Evolutionary conservation across 2,329 filamentous ascomycete genomes (phyloP), one percentile per base, ranked within the genome.

Genomic region (Dactylellina leptospora): DNA sequence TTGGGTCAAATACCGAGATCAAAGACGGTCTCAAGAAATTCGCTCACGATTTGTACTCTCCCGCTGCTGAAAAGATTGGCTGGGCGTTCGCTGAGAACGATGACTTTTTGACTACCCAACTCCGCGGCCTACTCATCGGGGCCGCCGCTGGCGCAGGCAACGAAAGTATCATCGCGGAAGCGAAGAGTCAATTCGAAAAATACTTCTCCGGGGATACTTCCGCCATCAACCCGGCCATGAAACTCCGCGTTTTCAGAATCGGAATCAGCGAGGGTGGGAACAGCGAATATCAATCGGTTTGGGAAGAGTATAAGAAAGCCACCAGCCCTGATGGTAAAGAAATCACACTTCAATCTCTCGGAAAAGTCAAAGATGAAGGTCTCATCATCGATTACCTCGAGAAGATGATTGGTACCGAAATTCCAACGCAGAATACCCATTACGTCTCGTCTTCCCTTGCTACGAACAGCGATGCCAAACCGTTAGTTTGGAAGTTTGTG

Each of bases 311-410:
- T 84, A 84, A 87, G 74, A 88, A 84, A 54, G 95, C 92, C 10
- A 89, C 89, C 56, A 91, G 92, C 5, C 88, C 97, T 36, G 95
- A 97, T 77, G 93, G 92, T 76, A 96, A 93, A 80, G 92, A 96
- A 76, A 90, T 96, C 74, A 90, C 87, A 75, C 85, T 97, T 2
- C 83, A 85, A 36, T 87, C 90, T 2, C 85, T 99, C 45, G 92
- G 92, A 30, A 86, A 88, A 38, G 87, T 90, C 18, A 88, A 89
- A 76, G 86, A 91, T 61, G 78, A 83, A 0, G 85, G 87, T 8
- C 82, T 97, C 27, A 87, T 96, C 45, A 82, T 85, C 63, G 81
- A 88, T 78, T 84, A 88, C 85, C 78, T 90, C 83, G 76, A 88
- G 81, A 85, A 97, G 79, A 82, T 93, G 80, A 89, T 96, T 80